Evolutionary conservation across 2,329 filamentous ascomycete genomes (phyloP), one percentile per base, ranked within the genome.

Genomic region (Dryadomyces quercivorus): DNA sequence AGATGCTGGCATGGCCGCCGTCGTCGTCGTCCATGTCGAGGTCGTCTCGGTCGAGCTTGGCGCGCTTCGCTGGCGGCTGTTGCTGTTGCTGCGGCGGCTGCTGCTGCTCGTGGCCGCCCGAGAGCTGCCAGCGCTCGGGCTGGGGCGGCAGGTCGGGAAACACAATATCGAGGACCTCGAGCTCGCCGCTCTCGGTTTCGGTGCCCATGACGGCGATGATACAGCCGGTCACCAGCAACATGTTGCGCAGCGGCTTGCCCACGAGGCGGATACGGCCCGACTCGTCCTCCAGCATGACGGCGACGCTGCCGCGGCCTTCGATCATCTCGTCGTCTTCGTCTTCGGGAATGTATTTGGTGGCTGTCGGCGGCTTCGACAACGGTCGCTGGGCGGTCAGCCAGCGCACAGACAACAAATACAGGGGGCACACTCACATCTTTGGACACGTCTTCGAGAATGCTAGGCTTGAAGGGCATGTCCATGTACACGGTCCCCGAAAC

Each of bases 401-500:
- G n/a, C n/a, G n/a, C n/a, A n/a, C 20, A 91, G 87, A 15, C 46
- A 18, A 12, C 26, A 12, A 42, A 38, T 15, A 43, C 12, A 43
- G 26, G 22, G 13, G 36, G 4, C 44, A 31, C 15, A 42, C 55
- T 21, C 43, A 91, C 88, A 69, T 96, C 92, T 70, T 94, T 95
- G 44, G 88, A 86, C 45, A 98, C 87, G 63, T 98, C 93, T 57
- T 96, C 91, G 38, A 98, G 73, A 66, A 98, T 92, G 65, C 94
- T 95, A 1, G 94, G 93, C 72, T 98, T 98, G 63, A 96, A 70
- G 2, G 87, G 81, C 88, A 98, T 91, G 59, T 97, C 89, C 86
- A 97, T 95, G 68, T 95, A 98, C 36, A 97, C 82, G 0, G 93
- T 98, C 16, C 94, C 93, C 0, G 85, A 78, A 16, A 98, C 86